Conservation (phyloP, 2,329 filamentous ascomycete species). For the Tolypocladium endophyticum region DNA sequence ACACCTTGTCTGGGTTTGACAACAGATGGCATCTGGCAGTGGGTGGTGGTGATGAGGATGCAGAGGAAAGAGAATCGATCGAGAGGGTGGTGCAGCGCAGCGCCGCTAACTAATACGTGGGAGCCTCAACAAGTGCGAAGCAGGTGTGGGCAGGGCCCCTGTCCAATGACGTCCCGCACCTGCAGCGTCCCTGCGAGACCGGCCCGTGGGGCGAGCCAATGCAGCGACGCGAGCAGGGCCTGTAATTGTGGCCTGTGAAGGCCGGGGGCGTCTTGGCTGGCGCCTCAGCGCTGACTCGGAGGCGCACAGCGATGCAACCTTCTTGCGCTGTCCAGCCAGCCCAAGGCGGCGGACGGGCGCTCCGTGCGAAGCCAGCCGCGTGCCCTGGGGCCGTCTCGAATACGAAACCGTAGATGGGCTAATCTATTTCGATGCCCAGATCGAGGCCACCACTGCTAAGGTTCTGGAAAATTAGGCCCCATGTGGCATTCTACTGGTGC, state of each 20-base stretch:
- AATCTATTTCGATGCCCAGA: no score
- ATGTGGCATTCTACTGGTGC: no score
- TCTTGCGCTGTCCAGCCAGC: no score
- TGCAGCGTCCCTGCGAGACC: conserved; percentile 7
- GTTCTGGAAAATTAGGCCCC: no score
- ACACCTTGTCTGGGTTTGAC: conserved; percentile 12
- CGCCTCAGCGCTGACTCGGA: neutral
- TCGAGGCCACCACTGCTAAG: no score
- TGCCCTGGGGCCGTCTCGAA: no score
- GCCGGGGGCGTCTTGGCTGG: neutral
- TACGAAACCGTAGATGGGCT: neutral
- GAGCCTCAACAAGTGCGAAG: neutral
- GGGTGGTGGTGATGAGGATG: conserved; percentile 4
- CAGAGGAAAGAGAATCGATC: neutral
- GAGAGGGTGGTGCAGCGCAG: neutral
- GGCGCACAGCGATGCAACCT: neutral
- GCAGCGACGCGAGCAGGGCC: neutral
- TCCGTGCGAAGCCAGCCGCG: no score
- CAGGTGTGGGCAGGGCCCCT: neutral
- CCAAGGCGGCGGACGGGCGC: no score
- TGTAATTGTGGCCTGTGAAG: no score
- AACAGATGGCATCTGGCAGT: conserved; percentile 11
- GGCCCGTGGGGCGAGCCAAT: conserved; percentile 8
- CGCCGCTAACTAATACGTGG: neutral
- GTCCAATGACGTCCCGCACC: conserved; percentile 7